Percentiles rank a stretch among this genome's conserved stretches.
phyloP scores from a whole-genome alignment of 2,329 filamentous ascomycete genomes.

The Ophiostoma quercus region DNA sequence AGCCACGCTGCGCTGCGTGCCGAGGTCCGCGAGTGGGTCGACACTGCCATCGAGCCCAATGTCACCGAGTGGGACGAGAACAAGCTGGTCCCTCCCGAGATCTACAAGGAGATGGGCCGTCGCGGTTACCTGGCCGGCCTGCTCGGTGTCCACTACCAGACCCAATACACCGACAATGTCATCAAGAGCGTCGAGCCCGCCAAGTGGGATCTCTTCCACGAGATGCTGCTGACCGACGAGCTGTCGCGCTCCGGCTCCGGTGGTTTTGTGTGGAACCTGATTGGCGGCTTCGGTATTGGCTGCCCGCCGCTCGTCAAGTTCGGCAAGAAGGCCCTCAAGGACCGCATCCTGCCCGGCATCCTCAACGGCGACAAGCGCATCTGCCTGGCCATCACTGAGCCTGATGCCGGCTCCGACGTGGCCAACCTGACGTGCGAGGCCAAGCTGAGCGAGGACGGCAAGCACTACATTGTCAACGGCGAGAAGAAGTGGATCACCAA shows the following conservation, averaged over 20 bases:
- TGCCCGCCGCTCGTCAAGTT: constrained; percentile 89
- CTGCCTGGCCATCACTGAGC: constrained; percentile 95
- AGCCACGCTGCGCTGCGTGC: constrained; percentile 84
- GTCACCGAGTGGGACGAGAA: constrained; percentile 97
- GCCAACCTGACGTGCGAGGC: constrained; percentile 94
- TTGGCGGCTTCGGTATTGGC: constrained; percentile 95
- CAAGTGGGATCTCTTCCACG: constrained; percentile 98
- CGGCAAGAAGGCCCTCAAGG: constrained; percentile 75
- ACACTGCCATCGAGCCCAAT: constrained; percentile 80
- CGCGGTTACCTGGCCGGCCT: constrained; percentile 90
- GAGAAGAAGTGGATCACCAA: constrained; percentile 99
- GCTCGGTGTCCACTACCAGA: constrained; percentile 76
- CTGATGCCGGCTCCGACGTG: constrained; percentile 89
- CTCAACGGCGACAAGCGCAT: constrained; percentile 92
- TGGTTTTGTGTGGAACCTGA: constrained; percentile 93
- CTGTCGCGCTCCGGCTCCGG: constrained; percentile 82
- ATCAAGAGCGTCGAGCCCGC: constrained; percentile 76
- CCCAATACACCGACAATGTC: constrained; percentile 62
- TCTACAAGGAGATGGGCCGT: constrained; percentile 94
- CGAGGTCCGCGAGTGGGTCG: constrained; percentile 89
- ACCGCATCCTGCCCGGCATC: constrained; percentile 84
- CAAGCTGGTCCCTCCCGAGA: constrained; percentile 76
- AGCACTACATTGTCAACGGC: constrained; percentile 98
- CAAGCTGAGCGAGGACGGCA: constrained; percentile 88
- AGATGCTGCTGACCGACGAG: constrained; percentile 93